phyloP scores from a whole-genome alignment of 75 land plant species.

The Pinus tabuliformis region DNA sequence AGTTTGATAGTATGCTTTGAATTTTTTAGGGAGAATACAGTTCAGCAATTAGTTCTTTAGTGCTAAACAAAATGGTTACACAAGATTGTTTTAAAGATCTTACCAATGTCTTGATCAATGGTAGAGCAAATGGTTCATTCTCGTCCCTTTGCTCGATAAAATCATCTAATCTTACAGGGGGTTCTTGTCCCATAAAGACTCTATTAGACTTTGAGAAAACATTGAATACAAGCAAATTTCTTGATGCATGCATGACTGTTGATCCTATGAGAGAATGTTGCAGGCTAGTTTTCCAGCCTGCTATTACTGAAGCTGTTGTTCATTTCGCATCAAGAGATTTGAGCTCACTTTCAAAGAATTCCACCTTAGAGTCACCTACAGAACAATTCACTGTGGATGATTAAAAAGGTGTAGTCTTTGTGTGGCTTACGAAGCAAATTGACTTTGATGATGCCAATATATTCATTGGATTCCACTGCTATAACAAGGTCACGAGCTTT shows the following conservation, averaged over 20 bases:
- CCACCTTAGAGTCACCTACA: not conserved
- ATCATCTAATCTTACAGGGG: constrained; percentile 77
- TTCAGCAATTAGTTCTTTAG: constrained; percentile 44
- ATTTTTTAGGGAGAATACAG: constrained; percentile 72
- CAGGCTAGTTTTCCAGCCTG: constrained; percentile 79
- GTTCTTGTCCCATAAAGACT: constrained; percentile 83
- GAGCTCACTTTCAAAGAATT: constrained; percentile 14
- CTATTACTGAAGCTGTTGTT: constrained; percentile 68
- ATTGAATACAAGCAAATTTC: constrained; percentile 35
- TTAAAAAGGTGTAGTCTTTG: constrained; percentile 80
- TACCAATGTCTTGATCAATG: constrained; percentile 62
- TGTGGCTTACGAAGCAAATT: constrained; percentile 76
- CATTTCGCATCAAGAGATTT: constrained; percentile 39
- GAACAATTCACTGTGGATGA: constrained; percentile 54
- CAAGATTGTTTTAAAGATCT: constrained; percentile 83
- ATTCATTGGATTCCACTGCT: too few species aligned
- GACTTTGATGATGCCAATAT: constrained; percentile 61
- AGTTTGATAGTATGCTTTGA: constrained; percentile 58
- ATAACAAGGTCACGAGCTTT: too few species aligned
- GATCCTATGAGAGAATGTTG: constrained; percentile 54
- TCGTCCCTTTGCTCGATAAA: constrained; percentile 62
- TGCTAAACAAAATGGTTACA: constrained; percentile 52
- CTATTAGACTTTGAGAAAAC: constrained; percentile 50
- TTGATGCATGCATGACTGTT: too few species aligned
- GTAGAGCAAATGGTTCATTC: constrained; percentile 71